A percentile compares a stretch with the other conserved stretches of the same genome.
Evolutionary conservation across 345 rosid species (phyloP).

Genomic region (Eucalyptus grandis): DNA sequence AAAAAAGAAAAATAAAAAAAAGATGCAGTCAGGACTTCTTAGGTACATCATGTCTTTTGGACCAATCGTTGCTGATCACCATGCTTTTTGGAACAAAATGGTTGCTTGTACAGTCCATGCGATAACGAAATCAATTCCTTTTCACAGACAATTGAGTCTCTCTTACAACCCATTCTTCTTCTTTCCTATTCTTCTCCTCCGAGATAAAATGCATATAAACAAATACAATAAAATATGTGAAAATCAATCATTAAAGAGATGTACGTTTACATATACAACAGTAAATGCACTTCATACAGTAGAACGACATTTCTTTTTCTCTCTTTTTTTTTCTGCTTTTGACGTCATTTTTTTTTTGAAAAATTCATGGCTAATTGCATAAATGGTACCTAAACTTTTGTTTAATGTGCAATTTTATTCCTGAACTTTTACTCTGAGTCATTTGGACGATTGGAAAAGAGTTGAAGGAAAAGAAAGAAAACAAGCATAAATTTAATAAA

Average conservation of each 20-base stretch:
- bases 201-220: neutral
- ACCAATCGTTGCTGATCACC: neutral
- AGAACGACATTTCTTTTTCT: neutral
- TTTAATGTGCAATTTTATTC: too few relatives aligned
- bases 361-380: neutral
- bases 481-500: neutral
- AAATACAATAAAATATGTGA: neutral
- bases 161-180: neutral
- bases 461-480: neutral
- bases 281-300: neutral
- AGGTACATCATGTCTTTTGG: neutral
- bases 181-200: neutral
- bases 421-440: neutral
- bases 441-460: neutral
- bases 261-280: neutral
- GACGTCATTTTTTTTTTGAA: neutral
- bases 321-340: neutral
- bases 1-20: neutral
- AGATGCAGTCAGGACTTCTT: neutral
- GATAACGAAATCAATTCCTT: neutral
- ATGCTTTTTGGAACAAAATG: neutral
- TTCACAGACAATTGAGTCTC: neutral
- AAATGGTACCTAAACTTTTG: neutral
- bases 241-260: neutral
- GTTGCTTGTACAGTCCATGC: neutral